Conservation (phyloP, 192 early-diverging fungal genomes). For the Ambispora gerdemannii region DNA sequence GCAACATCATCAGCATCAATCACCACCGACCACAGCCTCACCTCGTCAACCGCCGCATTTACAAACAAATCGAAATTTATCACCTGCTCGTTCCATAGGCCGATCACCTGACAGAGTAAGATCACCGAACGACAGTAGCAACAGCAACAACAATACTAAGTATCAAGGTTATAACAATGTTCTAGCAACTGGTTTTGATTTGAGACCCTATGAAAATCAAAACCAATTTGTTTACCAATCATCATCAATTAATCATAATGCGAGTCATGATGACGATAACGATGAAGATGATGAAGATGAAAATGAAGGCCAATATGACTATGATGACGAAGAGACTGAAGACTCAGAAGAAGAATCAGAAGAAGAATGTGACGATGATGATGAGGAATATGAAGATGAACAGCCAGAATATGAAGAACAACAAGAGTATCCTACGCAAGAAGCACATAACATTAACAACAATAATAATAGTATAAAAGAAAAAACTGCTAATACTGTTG, state of each 20-base stretch:
- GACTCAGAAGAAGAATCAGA: neutral
- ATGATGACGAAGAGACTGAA: conserved; percentile 3
- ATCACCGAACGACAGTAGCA: neutral
- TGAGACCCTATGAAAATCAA: neutral
- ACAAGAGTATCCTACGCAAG: neutral
- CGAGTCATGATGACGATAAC: neutral
- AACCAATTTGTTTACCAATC: neutral
- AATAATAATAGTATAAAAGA: neutral
- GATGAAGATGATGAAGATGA: neutral
- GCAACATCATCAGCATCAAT: neutral
- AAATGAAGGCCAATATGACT: neutral
- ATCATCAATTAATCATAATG: neutral
- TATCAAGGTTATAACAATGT: neutral
- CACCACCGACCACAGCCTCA: conserved; percentile 3
- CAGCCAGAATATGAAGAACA: neutral
- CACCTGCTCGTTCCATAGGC: neutral
- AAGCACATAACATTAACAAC: neutral
- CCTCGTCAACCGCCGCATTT: neutral
- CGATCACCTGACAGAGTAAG: neutral
- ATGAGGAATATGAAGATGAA: neutral
- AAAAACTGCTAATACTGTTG: no score
- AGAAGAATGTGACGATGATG: neutral
- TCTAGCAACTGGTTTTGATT: conserved; percentile 7
- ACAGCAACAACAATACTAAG: neutral
- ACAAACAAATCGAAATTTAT: neutral